Base-by-base conservation (phyloP, 106 monocot genomes). In the Dioscorea alata region DNA sequence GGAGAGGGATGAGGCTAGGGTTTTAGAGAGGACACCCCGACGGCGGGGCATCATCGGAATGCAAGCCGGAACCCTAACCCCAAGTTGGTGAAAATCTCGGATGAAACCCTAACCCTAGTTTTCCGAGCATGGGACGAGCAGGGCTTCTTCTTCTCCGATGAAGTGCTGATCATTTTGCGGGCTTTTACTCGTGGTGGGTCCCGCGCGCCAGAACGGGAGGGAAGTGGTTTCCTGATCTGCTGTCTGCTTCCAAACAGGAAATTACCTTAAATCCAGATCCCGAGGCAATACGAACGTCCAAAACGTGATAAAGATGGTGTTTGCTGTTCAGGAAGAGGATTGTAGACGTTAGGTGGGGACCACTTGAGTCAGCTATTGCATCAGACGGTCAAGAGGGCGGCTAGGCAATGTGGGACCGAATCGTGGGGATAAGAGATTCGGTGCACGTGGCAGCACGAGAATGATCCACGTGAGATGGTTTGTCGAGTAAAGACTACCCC, bases 101-200 rank as follows among this genome's bases (percentile, higher is more conserved):
- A 54, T 18, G 54, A 33, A 68, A 66, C 48, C 64, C 71, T 77
- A 70, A 75, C 61, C 66, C 57, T 69, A 64, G 50, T 17, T 28
- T n/a, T 48, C 22, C 57, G 9, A 48, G 48, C 21, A 51, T 48
- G n/a, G n/a, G 18, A 28, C 13, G 34, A 6, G 21, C 23, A 21
- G 23, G 59, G 6, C 12, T 19, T 59, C 23, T 4, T 18, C n/a
- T 28, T 28, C 28, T 20, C 59, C 23, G 23, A 18, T 59, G n/a
- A 12, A 28, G 12, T 23, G 22, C 22, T 23, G 19, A 22, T 59
- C 22, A 12, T 59, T 59, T 59, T 12, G 12, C 12, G 12, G 6
- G n/a, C 23, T 59, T 59, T 23, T 1, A 4, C 59, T 59, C 23
- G 12, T 21, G 12, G 19, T 23, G 12, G 59, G 12, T 21, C 59